These are phyloP conservation scores for Aspergillus affinis DNA, from an alignment of 495 filamentous ascomycete genomes.

Conservation along the genomic window DNA sequence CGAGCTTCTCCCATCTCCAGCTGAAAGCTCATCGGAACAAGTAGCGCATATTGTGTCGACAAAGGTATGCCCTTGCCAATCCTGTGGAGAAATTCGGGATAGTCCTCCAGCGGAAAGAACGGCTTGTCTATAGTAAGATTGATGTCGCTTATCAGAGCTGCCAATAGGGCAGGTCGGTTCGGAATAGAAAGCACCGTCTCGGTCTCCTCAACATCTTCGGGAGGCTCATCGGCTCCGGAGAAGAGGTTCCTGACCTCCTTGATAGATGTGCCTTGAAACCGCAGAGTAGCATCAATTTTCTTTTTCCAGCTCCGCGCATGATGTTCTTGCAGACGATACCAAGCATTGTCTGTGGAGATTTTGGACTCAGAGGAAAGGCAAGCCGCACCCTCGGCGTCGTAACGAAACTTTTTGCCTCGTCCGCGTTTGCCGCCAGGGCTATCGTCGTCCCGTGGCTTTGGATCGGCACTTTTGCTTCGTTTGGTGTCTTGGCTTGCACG, in stretches of 20 bases:
- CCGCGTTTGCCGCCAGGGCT: slow-evolving; percentile 25
- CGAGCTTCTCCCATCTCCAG: slow-evolving; percentile 90
- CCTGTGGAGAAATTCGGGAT: slow-evolving; percentile 76
- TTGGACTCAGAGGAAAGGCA: slow-evolving; percentile 67
- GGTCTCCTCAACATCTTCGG: slow-evolving; percentile 74
- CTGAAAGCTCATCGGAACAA: slow-evolving; percentile 87
- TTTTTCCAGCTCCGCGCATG: slow-evolving; percentile 92
- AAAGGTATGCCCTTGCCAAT: slow-evolving; percentile 95
- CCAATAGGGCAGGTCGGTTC: slow-evolving; percentile 81
- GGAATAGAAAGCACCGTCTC: slow-evolving; percentile 87
- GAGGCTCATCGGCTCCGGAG: slow-evolving; percentile 78
- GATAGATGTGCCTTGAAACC: slow-evolving; percentile 68
- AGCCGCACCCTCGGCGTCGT: slow-evolving; percentile 74
- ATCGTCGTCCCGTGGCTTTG: slow-evolving; percentile 33
- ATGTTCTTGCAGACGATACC: slow-evolving; percentile 69
- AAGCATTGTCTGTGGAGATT: slow-evolving; percentile 71
- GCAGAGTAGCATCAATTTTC: slow-evolving; percentile 76
- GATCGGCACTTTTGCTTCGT: slow-evolving; percentile 57
- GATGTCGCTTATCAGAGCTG: slow-evolving; percentile 77
- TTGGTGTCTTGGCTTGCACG: slow-evolving; percentile 42
- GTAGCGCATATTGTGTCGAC: slow-evolving; percentile 82
- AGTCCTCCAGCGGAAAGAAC: slow-evolving; percentile 78
- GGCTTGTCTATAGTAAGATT: slow-evolving; percentile 89
- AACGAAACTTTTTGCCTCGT: slow-evolving; percentile 58
- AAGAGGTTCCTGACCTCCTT: slow-evolving; percentile 78